These are phyloP conservation scores for Neocucurbitaria cava DNA, from an alignment of 2,329 filamentous ascomycete species.

Conservation along the genomic window DNA sequence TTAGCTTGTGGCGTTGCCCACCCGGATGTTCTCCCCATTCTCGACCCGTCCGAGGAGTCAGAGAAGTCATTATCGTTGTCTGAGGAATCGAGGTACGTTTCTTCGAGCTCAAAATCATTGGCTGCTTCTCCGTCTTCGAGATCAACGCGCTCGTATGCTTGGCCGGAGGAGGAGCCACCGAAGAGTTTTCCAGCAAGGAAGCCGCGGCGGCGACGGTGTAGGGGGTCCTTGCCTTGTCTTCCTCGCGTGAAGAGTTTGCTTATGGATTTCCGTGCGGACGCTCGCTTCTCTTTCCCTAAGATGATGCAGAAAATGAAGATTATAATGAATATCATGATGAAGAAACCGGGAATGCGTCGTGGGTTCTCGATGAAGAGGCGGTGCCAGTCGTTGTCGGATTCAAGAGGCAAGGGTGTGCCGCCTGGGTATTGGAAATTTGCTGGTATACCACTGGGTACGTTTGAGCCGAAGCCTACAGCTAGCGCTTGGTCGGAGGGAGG, in stretches of 20 bases:
- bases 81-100: constrained; percentile 57
- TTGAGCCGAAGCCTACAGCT: constrained; percentile 93
- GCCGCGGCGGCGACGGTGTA: constrained; percentile 50
- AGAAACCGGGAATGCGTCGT: constrained; percentile 73
- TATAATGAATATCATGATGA: constrained; percentile 79
- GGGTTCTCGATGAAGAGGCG: constrained; percentile 69
- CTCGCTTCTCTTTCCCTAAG: constrained; percentile 78
- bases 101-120: constrained; percentile 75
- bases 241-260: constrained; percentile 56
- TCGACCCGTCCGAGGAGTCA: constrained; percentile 65
- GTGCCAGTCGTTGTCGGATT: constrained; percentile 62
- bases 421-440: constrained; percentile 85
- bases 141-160: constrained; percentile 75
- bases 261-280: constrained; percentile 63
- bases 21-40: constrained; percentile 68
- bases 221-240: constrained; percentile 47
- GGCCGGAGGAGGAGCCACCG: constrained; percentile 46
- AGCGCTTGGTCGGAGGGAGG: constrained; percentile 65
- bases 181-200: constrained; percentile 66
- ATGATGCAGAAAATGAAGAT: constrained; percentile 74
- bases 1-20: constrained; percentile 71
- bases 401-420: constrained; percentile 53
- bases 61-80: constrained; percentile 68
- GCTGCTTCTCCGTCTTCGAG: constrained; percentile 73
- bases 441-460: constrained; percentile 70